Conservation (phyloP, 176 grass and related monocot species). For the Avena insularis region DNA sequence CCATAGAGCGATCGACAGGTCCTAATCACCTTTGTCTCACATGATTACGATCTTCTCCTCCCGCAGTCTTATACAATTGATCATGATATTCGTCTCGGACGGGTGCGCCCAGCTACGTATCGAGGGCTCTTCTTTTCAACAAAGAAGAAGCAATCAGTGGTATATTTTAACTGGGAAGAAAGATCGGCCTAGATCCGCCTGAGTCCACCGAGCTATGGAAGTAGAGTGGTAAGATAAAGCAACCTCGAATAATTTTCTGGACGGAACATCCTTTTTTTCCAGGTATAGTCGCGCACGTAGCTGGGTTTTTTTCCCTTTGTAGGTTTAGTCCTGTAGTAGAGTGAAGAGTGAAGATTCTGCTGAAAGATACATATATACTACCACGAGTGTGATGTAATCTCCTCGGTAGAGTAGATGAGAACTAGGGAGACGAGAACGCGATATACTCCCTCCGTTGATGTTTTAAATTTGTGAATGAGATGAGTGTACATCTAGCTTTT, state of each 20-base stretch:
- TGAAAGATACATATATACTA: not conserved
- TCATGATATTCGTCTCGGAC: not conserved
- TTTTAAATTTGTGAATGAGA: too few species aligned
- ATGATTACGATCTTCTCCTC: conserved; percentile 16
- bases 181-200: not conserved
- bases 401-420: not conserved
- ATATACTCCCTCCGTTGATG: not conserved
- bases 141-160: not conserved
- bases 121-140: conserved; percentile 18
- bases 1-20: conserved; percentile 27
- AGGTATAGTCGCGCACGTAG: not conserved
- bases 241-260: not conserved
- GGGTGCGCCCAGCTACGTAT: not conserved
- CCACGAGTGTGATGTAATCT: not conserved
- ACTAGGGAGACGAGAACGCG: not conserved
- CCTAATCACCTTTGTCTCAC: conserved; percentile 31
- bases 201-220: not conserved
- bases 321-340: not conserved
- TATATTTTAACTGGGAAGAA: not conserved
- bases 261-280: not conserved
- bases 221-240: not conserved
- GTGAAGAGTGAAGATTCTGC: not conserved
- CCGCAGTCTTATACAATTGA: conserved; percentile 3
- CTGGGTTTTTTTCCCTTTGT: not conserved
- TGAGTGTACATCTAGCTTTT: too few species aligned